phyloP scores from a whole-genome alignment of 768 basidiomycete species.

The Suillus subluteus region DNA sequence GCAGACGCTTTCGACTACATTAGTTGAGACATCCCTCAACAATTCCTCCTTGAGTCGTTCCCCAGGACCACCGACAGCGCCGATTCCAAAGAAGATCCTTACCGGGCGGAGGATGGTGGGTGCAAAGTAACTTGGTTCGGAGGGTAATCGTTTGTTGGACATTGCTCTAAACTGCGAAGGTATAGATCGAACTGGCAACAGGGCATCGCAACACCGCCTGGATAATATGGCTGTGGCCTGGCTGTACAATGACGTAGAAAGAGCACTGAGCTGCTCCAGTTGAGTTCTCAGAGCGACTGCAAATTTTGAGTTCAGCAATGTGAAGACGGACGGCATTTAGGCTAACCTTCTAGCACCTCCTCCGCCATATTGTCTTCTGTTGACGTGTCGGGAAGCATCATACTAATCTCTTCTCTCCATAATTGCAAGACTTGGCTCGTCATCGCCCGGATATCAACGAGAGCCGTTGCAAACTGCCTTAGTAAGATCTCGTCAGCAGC shows the following conservation, averaged over 20 bases:
- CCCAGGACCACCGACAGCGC: constrained; percentile 62
- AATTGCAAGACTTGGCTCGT: constrained; percentile 54
- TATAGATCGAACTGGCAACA: constrained; percentile 84
- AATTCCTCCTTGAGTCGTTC: constrained; percentile 57
- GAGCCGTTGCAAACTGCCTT: constrained; percentile 64
- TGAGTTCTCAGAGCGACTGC: constrained; percentile 61
- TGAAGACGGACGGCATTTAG: background rate
- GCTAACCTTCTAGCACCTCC: constrained; percentile 53
- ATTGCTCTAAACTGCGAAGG: constrained; percentile 89
- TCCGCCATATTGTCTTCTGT: constrained; percentile 37
- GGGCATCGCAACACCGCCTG: constrained; percentile 81
- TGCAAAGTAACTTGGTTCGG: constrained; percentile 88
- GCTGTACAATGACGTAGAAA: constrained; percentile 60
- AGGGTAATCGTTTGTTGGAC: constrained; percentile 71
- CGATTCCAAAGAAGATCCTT: constrained; percentile 70
- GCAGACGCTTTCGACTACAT: constrained; percentile 73
- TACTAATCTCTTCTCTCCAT: constrained; percentile 70
- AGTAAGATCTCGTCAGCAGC: constrained; percentile 68
- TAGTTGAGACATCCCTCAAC: constrained; percentile 52
- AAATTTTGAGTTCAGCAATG: constrained; percentile 2
- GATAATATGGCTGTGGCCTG: constrained; percentile 75
- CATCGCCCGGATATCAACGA: constrained; percentile 69
- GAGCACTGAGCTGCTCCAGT: constrained; percentile 49
- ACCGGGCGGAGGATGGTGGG: constrained; percentile 79
- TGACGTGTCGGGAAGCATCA: constrained; percentile 56